A percentile compares a stretch with the other conserved stretches of the same genome.
These are phyloP conservation scores for Miscanthus lutarioriparius DNA, from an alignment of 176 grass and related monocot species.

Conservation along the genomic window DNA sequence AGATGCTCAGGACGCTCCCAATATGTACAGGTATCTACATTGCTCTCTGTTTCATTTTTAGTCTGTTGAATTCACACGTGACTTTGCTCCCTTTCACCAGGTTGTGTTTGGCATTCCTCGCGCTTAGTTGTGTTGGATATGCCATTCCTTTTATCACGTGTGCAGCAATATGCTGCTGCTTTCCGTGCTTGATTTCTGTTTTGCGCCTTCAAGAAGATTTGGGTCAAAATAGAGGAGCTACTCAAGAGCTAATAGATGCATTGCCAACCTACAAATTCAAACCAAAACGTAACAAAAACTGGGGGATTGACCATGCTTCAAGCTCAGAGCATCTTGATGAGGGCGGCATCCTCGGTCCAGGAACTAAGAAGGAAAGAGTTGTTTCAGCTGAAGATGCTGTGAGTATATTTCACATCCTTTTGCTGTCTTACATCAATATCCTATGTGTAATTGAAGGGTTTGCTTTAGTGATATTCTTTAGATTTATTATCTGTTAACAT, in stretches of 20 bases:
- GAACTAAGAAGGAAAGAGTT: conserved; percentile 80
- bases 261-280: conserved; percentile 94
- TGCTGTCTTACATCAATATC: conserved; percentile 22
- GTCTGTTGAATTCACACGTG: conserved; percentile 22
- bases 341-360: conserved; percentile 83
- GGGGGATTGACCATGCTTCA: conserved; percentile 57
- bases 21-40: conserved; percentile 78
- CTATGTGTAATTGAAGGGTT: background rate
- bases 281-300: conserved; percentile 69
- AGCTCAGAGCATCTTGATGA: conserved; percentile 55
- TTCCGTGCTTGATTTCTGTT: conserved; percentile 92
- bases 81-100: conserved; percentile 45
- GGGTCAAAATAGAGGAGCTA: conserved; percentile 78
- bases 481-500: background rate
- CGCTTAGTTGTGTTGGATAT: conserved; percentile 93
- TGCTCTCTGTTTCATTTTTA: conserved; percentile 30
- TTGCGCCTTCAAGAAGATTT: conserved; percentile 84
- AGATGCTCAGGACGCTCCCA: conserved; percentile 73
- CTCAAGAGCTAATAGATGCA: conserved; percentile 73
- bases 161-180: conserved; percentile 92
- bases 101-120: conserved; percentile 93
- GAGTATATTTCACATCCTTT: conserved; percentile 48
- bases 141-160: conserved; percentile 95
- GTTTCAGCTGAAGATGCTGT: conserved; percentile 94
- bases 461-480: conserved; percentile 1